Evolutionary conservation across 2,329 filamentous ascomycete genomes (phyloP), one percentile per base, ranked within the genome.

Genomic region (Paracoccidioides lutzii): DNA sequence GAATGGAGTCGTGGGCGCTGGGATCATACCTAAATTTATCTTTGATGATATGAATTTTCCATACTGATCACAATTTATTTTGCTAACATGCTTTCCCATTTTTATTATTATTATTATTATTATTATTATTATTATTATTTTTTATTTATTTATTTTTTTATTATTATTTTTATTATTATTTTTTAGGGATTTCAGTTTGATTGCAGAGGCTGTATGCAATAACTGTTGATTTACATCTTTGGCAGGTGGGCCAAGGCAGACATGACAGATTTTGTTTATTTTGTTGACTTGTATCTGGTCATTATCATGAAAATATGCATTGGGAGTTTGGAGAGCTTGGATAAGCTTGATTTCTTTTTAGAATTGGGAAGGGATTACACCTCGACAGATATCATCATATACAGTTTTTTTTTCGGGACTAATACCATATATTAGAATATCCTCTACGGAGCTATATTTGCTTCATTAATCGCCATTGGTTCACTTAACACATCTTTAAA

Each of bases 1-100:
- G 67, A 72, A 40, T 71, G 71, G 69, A 35, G 22, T 15, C 41
- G 9, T 43, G 35, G 41, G 30, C 40, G n/a, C 22, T 33, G 14
- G 30, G n/a, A 44, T n/a, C 15, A 53, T 7, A 38, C 14, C 14
- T 8, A 45, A 28, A n/a, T 43, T 40, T 44, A n/a, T 12, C 8
- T 22, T 35, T 45, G 40, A 35, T 12, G 40, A 35, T 41, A 53
- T 30, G 6, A 53, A 51, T 4, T n/a, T 53, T 40, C 5, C 5
- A 51, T 15, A 14, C 8, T 5, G 8, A 22, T 41, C 28, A 10
- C 8, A 30, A 8, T 41, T 38, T n/a, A 35, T 41, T 30, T 52
- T 40, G 10, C 40, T 52, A n/a, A 40, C 28, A 22, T 14, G 1
- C 15, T 40, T 40, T 8, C n/a, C n/a, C n/a, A n/a, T n/a, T n/a